phyloP scores from a whole-genome alignment of 768 basidiomycete genomes.

The Terana coerulea region DNA sequence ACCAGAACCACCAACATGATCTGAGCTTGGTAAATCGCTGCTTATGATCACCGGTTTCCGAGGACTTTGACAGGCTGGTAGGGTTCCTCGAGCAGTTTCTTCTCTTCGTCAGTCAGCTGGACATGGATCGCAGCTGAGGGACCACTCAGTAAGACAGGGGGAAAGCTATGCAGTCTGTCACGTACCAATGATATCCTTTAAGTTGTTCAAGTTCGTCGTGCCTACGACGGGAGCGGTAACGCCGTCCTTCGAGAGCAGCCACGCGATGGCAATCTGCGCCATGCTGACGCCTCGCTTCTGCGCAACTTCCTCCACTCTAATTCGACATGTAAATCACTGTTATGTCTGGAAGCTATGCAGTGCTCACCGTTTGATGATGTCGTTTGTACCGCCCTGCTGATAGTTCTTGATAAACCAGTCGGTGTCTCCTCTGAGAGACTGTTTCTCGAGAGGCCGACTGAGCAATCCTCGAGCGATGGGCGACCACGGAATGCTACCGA shows the following conservation, averaged over 20 bases:
- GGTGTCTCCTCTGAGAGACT: neutral
- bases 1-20: too few relatives aligned
- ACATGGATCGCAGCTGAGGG: slow-evolving; percentile 40
- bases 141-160: too few relatives aligned
- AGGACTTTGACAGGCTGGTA: too few relatives aligned
- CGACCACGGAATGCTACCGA: slow-evolving; percentile 30
- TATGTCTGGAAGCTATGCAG: neutral
- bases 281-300: slow-evolving; percentile 35
- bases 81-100: slow-evolving; percentile 49
- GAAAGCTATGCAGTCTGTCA: neutral
- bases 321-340: neutral
- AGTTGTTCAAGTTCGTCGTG: slow-evolving; percentile 31
- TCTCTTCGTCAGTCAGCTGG: slow-evolving; percentile 50
- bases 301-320: slow-evolving; percentile 34
- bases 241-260: slow-evolving; percentile 27
- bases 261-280: slow-evolving; percentile 37
- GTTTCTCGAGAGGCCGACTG: neutral
- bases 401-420: neutral
- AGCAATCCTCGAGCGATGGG: slow-evolving; percentile 26
- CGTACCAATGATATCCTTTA: slow-evolving; percentile 35
- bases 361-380: neutral
- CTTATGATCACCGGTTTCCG: too few relatives aligned
- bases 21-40: too few relatives aligned
- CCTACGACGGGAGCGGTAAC: slow-evolving; percentile 38
- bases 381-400: neutral